Base-by-base conservation (phyloP, 2,329 filamentous ascomycete genomes). In the Elsinoe batatas region DNA sequence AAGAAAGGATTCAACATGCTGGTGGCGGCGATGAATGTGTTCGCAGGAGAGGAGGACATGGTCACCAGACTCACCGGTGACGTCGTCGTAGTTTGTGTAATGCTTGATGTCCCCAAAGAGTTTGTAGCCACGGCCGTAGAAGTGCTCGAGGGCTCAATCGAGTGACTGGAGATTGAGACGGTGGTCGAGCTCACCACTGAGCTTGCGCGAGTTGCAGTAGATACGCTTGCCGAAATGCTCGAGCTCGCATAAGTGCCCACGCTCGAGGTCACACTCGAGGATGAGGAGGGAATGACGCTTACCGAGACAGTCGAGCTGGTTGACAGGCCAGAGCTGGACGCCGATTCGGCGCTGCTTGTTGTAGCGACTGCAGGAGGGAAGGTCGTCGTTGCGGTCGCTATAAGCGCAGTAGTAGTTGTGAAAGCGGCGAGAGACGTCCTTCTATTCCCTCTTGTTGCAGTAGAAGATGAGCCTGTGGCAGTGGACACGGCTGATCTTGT, bases 231-330 rank as follows among this genome's bases (percentile, higher is more conserved):
- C 30, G 44, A 18, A n/a, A 15, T 49, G 40, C 40, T 49, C 44
- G 32, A 35, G 44, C 44, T 35, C 22, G 44, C 17, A 26, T 49
- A 36, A 49, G 44, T 49, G 44, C 44, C 36, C 44, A 49, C 13
- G 33, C 30, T 35, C 44, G 26, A 49, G 44, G 17, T 44, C 26
- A 10, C 32, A 30, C 44, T 49, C 44, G 44, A 49, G 44, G 32
- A 15, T 36, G 44, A 49, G 20, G 26, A 36, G 44, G 11, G 6
- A 49, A 15, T 35, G 26, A 49, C 44, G 36, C 44, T 49, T 49
- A 35, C 44, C 44, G 44, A 49, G 32, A 30, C 12, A 26, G 44
- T 18, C 44, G 22, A 30, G 17, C 11, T 49, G 12, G 30, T 30
- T 33, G 44, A 20, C 10, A 17, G 12, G 12, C 18, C 26, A 18